These are phyloP conservation scores for Mycena citricolor DNA, from an alignment of 1,284 basidiomycete species.

Conservation along the genomic window DNA sequence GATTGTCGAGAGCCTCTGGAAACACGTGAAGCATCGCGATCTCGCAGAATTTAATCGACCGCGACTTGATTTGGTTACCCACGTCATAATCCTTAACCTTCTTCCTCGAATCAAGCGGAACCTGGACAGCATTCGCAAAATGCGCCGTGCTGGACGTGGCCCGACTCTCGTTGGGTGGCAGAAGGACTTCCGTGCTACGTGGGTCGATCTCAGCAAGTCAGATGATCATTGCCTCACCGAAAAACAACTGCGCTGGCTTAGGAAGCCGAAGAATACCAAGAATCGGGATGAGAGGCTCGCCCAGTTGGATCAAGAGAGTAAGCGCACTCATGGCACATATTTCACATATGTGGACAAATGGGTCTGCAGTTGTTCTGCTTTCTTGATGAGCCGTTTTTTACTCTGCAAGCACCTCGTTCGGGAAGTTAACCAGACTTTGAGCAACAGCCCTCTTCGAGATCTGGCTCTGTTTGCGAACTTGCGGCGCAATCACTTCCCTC, in stretches of 20 bases:
- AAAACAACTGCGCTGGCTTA: constrained; percentile 1
- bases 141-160: constrained; percentile 4
- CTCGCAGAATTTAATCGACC: constrained; percentile 1
- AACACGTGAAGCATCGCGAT: constrained; percentile 2
- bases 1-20: constrained; percentile 9
- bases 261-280: constrained; percentile 3
- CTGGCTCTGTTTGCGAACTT: constrained; percentile 9
- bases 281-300: constrained; percentile 5
- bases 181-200: background rate
- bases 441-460: background rate
- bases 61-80: background rate
- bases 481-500: constrained; percentile 11
- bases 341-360: constrained; percentile 7
- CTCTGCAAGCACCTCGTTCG: constrained; percentile 20
- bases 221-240: constrained; percentile 7
- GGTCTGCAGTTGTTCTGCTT: constrained; percentile 16
- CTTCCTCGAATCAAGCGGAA: background rate
- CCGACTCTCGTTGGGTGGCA: constrained; percentile 6
- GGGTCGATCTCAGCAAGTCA: constrained; percentile 2
- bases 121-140: background rate
- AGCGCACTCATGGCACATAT: constrained; percentile 9
- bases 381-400: constrained; percentile 8
- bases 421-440: constrained; percentile 5
- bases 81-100: background rate
- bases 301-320: constrained; percentile 7